Percentiles rank a stretch among this genome's conserved stretches.
Conservation (phyloP, 202 grass and related monocot species). For the Setaria italica region DNA sequence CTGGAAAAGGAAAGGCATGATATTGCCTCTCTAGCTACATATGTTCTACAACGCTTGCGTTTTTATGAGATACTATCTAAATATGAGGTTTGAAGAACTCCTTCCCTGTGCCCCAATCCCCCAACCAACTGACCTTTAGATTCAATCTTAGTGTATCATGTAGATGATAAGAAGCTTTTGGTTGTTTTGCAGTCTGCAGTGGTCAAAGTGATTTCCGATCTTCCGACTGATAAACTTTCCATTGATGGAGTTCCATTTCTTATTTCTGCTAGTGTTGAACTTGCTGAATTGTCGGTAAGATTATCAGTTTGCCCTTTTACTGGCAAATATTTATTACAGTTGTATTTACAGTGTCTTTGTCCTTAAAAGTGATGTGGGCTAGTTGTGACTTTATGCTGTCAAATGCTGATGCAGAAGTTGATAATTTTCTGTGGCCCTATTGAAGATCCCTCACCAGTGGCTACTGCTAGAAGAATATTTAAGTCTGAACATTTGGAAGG, state of each 20-base stretch:
- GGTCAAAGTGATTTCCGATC: constrained; percentile 60
- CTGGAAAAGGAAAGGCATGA: constrained; percentile 90
- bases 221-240: constrained; percentile 59
- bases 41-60: constrained; percentile 82
- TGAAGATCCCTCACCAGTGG: constrained; percentile 75
- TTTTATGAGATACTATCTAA: constrained; percentile 90
- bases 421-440: constrained; percentile 74
- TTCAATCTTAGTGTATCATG: constrained; percentile 35
- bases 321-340: constrained; percentile 4
- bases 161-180: constrained; percentile 39
- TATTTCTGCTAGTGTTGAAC: constrained; percentile 72
- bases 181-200: constrained; percentile 84
- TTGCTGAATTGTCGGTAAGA: constrained; percentile 85
- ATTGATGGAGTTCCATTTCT: constrained; percentile 62
- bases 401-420: constrained; percentile 80
- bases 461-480: constrained; percentile 66
- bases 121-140: background rate
- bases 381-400: constrained; percentile 32
- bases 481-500: constrained; percentile 70
- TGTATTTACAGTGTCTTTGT: constrained; percentile 39
- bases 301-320: constrained; percentile 28
- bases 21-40: constrained; percentile 73
- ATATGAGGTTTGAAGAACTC: constrained; percentile 72
- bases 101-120: background rate
- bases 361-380: constrained; percentile 24